These are phyloP conservation scores for Cryptosporidium andersoni DNA, from an alignment of 169 alveolate genomes.

Conservation along the genomic window DNA sequence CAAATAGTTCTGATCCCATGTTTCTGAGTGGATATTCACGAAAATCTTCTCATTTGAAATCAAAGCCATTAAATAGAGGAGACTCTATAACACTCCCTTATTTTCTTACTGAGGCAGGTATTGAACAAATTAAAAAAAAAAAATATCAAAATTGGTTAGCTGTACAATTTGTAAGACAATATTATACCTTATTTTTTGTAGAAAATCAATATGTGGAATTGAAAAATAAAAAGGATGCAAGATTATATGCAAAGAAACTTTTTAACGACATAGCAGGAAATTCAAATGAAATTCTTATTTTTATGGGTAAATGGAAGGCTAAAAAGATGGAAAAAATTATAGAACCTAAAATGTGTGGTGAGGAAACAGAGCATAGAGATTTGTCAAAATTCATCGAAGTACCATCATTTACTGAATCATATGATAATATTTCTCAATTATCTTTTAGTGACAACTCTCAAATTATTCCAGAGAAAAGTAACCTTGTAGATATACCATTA, in stretches of 20 bases:
- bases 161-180: constrained; percentile 64
- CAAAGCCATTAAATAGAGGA: constrained; percentile 60
- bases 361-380: constrained; percentile 16
- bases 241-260: constrained; percentile 43
- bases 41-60: neutral
- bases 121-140: constrained; percentile 57
- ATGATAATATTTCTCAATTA: neutral
- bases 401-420: neutral
- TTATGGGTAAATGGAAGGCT: constrained; percentile 67
- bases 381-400: constrained; percentile 11
- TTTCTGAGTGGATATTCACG: constrained; percentile 30
- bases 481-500: no score
- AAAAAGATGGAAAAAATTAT: neutral
- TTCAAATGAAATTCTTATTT: constrained; percentile 37
- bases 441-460: no score
- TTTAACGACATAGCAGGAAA: constrained; percentile 57
- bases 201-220: constrained; percentile 56
- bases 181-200: constrained; percentile 31
- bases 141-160: constrained; percentile 67
- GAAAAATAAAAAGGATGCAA: constrained; percentile 59
- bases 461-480: no score
- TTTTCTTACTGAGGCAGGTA: constrained; percentile 65
- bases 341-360: constrained; percentile 1
- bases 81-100: constrained; percentile 59
- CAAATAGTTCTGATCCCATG: constrained; percentile 2